Percentiles rank a stretch among this genome's conserved stretches.
These are phyloP conservation scores for Rutstroemia sp. DNA, from an alignment of 2,329 filamentous ascomycete genomes.

Conservation along the genomic window DNA sequence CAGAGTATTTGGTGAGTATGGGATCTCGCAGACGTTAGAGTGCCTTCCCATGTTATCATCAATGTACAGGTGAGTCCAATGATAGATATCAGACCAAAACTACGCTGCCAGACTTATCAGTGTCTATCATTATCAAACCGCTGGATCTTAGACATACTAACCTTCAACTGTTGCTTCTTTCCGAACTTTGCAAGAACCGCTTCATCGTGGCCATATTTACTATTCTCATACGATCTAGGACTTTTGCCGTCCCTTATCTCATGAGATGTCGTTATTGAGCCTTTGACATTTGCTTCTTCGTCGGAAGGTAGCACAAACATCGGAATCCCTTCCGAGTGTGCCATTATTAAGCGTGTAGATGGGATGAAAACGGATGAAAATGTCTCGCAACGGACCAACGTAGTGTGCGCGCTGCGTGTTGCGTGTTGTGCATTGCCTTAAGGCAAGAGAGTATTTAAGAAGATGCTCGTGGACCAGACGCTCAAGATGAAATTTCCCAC, in stretches of 20 bases:
- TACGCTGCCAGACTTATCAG: background rate
- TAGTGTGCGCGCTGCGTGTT: too few relatives aligned
- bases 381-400: too few relatives aligned
- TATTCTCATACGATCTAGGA: background rate
- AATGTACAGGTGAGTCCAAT: background rate
- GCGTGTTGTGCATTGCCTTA: too few relatives aligned
- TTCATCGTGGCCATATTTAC: slow-evolving; percentile 1
- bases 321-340: background rate
- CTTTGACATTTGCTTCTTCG: background rate
- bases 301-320: background rate
- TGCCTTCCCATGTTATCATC: slow-evolving; percentile 6
- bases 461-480: too few relatives aligned
- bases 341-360: background rate
- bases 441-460: too few relatives aligned
- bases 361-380: too few relatives aligned
- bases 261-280: background rate
- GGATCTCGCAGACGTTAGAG: background rate
- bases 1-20: background rate
- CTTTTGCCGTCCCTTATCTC: background rate
- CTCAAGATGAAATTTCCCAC: too few relatives aligned
- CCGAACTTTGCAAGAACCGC: slow-evolving; percentile 7
- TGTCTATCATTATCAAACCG: background rate
- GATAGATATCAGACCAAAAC: background rate
- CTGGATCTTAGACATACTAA: background rate
- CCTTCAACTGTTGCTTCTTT: slow-evolving; percentile 9